These are phyloP conservation scores for Boletus rex-veris DNA, from an alignment of 768 basidiomycete genomes.

Conservation along the genomic window DNA sequence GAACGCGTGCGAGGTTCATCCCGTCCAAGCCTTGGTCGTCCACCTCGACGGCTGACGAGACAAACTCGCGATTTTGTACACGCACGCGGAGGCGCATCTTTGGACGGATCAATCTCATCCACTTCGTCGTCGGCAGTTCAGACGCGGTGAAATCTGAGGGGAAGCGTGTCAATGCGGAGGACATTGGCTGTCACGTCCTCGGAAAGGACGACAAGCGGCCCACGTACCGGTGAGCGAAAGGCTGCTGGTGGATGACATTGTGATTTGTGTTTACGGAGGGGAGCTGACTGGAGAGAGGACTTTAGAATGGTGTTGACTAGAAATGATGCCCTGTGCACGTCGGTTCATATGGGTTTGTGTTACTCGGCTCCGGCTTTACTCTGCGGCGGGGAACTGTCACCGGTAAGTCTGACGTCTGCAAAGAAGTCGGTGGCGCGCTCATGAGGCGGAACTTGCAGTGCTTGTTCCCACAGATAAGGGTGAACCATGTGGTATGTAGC, in stretches of 20 bases:
- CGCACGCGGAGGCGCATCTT: constrained; percentile 24
- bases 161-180: neutral
- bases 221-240: constrained; percentile 22
- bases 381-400: neutral
- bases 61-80: constrained; percentile 1
- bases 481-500: neutral
- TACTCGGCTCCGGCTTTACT: constrained; percentile 16
- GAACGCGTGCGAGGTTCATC: neutral
- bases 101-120: constrained; percentile 18
- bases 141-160: constrained; percentile 23
- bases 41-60: constrained; percentile 15
- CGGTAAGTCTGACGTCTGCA: neutral
- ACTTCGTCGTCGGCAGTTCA: constrained; percentile 20
- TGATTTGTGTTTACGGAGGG: neutral
- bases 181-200: neutral
- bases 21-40: constrained; percentile 1
- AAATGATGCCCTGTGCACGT: neutral
- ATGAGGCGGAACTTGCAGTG: neutral
- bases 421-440: neutral
- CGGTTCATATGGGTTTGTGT: constrained; percentile 2
- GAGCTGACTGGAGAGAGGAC: neutral
- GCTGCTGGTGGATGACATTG: constrained; percentile 9
- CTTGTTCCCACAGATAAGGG: constrained; percentile 3
- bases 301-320: no score
- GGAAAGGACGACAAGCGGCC: neutral